Conservation (phyloP, 441 rosid genomes). For the Arabidopsis lyrata region DNA sequence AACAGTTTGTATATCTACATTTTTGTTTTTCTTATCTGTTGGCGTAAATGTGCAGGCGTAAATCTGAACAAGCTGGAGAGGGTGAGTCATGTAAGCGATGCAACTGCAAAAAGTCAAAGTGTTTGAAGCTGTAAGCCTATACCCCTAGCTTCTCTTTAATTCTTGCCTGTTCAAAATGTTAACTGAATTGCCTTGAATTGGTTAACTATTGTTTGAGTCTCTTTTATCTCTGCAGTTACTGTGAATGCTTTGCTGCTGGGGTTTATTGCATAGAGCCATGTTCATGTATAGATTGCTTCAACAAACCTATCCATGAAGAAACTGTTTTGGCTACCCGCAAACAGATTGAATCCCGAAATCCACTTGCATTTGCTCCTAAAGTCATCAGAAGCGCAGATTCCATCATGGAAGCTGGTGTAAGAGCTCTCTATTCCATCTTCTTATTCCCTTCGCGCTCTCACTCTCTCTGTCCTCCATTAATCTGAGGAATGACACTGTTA, state of each 20-base stretch:
- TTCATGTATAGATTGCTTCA: constrained; percentile 95
- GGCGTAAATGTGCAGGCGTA: constrained; percentile 74
- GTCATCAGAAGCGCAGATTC: constrained; percentile 80
- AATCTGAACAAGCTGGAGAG: constrained; percentile 74
- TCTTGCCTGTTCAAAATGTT: not conserved
- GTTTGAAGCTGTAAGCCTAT: constrained; percentile 93
- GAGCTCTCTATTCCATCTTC: constrained; percentile 33
- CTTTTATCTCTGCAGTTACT: constrained; percentile 67
- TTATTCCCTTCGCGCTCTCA: not conserved
- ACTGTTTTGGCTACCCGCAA: constrained; percentile 97
- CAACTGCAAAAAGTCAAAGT: constrained; percentile 98
- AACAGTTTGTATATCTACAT: constrained; percentile 28
- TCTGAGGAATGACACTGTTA: constrained; percentile 32
- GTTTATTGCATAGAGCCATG: constrained; percentile 98
- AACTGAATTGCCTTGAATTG: constrained; percentile 20
- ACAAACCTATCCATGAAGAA: constrained; percentile 98
- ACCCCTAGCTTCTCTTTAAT: constrained; percentile 11
- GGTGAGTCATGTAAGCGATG: constrained; percentile 88
- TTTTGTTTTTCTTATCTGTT: constrained; percentile 47
- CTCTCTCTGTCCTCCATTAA: constrained; percentile 26
- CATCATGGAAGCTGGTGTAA: constrained; percentile 70
- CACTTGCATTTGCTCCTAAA: constrained; percentile 99
- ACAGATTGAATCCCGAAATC: constrained; percentile 97
- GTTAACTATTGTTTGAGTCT: constrained; percentile 2
- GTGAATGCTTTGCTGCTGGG: constrained; percentile 99